Percentiles rank a stretch among this genome's conserved stretches.
These are phyloP conservation scores for Coleophoma eucalyptorum DNA, from an alignment of 2,329 filamentous ascomycete genomes.

Conservation along the genomic window DNA sequence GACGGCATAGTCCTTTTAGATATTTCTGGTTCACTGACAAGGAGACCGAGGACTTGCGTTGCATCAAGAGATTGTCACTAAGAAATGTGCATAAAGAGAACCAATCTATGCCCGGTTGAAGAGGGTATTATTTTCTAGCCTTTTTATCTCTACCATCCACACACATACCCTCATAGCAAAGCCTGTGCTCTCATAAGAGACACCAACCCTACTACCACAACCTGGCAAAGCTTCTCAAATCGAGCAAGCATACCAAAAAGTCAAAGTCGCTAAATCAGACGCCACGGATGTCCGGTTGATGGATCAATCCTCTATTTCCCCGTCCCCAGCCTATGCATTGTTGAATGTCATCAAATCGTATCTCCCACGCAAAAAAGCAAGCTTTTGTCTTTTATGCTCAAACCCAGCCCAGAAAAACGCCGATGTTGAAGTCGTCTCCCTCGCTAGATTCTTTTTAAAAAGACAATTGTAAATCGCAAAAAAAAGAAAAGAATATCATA, in stretches of 20 bases:
- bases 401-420: conserved; percentile 31
- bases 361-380: conserved; percentile 9
- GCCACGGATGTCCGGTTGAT: conserved; percentile 29
- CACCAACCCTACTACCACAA: not conserved
- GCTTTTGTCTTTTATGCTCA: conserved; percentile 24
- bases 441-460: conserved; percentile 15
- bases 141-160: not conserved
- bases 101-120: conserved; percentile 9
- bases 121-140: conserved; percentile 10
- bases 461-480: conserved; percentile 10
- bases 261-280: conserved; percentile 5
- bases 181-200: not conserved
- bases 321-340: conserved; percentile 20
- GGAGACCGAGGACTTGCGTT: not conserved
- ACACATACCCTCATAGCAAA: not conserved
- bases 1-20: too few species aligned
- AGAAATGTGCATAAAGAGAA: too few species aligned
- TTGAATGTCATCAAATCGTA: conserved; percentile 21
- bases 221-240: too few species aligned
- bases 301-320: conserved; percentile 19
- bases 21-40: too few species aligned
- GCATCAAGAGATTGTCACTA: too few species aligned
- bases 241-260: too few species aligned
- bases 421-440: conserved; percentile 46
- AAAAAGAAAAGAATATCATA: conserved; percentile 8